These are phyloP conservation scores for Kwoniella newhampshirensis DNA, from an alignment of 768 basidiomycete species.

Conservation along the genomic window DNA sequence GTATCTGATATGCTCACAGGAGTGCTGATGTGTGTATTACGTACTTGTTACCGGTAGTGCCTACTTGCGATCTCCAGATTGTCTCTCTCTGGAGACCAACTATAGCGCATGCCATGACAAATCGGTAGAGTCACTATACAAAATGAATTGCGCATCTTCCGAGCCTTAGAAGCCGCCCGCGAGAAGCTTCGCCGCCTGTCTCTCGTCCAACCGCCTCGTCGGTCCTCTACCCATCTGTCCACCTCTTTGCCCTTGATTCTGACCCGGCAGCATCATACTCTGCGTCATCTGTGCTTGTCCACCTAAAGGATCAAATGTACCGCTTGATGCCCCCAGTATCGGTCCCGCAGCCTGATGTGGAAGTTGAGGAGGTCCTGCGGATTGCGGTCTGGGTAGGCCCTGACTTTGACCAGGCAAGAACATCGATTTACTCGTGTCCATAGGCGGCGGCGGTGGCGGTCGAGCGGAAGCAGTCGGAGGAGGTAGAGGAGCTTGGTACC, in stretches of 20 bases:
- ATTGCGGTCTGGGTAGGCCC: conserved; percentile 4
- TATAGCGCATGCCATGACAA: too few relatives aligned
- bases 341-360: conserved; percentile 3
- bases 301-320: conserved; percentile 28
- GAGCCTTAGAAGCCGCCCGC: conserved; percentile 39
- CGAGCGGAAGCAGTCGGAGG: background rate
- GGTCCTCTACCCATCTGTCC: conserved; percentile 26
- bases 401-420: conserved; percentile 30
- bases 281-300: conserved; percentile 35
- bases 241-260: conserved; percentile 2
- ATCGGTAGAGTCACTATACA: too few relatives aligned
- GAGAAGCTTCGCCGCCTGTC: conserved; percentile 47
- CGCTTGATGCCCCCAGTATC: background rate
- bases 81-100: too few relatives aligned
- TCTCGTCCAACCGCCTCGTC: conserved; percentile 39
- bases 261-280: conserved; percentile 42
- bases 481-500: background rate
- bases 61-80: too few relatives aligned
- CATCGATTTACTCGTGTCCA: conserved; percentile 38
- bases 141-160: too few relatives aligned
- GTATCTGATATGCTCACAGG: too few relatives aligned
- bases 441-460: background rate
- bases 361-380: conserved; percentile 1
- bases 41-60: too few relatives aligned
- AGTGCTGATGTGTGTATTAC: too few relatives aligned